Evolutionary conservation across 345 rosid genomes (phyloP).

Genomic region (Acer campestre): DNA sequence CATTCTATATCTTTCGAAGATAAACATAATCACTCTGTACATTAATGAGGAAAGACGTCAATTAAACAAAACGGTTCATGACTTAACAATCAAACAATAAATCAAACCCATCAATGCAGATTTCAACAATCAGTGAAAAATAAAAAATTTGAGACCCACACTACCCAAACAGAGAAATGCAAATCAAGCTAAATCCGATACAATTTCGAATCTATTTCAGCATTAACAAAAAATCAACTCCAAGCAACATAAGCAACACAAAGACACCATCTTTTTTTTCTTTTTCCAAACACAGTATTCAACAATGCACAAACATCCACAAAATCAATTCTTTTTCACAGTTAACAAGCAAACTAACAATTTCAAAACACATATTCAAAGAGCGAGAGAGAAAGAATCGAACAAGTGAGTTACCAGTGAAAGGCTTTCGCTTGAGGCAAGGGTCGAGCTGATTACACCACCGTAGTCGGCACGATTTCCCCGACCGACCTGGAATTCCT

Average conservation of each 20-base stretch:
- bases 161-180: background rate
- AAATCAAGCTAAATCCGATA: background rate
- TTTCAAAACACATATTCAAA: background rate
- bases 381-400: background rate
- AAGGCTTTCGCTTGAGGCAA: conserved; percentile 76
- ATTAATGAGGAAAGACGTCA: too few species aligned
- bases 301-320: background rate
- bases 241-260: background rate
- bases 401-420: conserved; percentile 49
- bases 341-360: background rate
- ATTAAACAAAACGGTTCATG: too few species aligned
- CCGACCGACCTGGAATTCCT: conserved; percentile 82
- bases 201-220: too few species aligned
- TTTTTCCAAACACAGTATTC: background rate
- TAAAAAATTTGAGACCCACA: background rate
- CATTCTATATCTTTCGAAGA: too few species aligned
- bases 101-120: background rate
- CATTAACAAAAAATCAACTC: background rate
- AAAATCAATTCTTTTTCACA: background rate
- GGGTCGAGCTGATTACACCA: conserved; percentile 96
- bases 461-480: conserved; percentile 79
- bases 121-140: background rate
- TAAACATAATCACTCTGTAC: too few species aligned
- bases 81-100: background rate
- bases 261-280: background rate